phyloP scores from a whole-genome alignment of 129 eudicot species.

The Lonicera japonica region DNA sequence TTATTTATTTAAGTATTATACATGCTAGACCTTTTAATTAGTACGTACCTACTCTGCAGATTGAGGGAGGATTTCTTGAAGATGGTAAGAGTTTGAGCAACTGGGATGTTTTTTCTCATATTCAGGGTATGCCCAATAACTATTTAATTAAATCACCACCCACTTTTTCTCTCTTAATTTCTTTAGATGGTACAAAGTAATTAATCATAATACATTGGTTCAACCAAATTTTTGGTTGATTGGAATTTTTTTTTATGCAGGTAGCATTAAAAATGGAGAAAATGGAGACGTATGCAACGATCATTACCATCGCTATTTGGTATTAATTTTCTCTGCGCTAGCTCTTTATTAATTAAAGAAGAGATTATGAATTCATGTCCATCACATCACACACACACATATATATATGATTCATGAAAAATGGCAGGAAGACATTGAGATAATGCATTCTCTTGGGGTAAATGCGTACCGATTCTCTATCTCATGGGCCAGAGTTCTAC shows the following conservation, averaged over 20 bases:
- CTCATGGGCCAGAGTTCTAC: constrained; percentile 82
- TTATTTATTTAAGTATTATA: background rate
- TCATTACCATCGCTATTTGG: constrained; percentile 81
- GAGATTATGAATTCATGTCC: background rate
- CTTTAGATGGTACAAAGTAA: background rate
- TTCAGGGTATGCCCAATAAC: constrained; percentile 28
- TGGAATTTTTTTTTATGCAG: constrained; percentile 20
- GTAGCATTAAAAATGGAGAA: constrained; percentile 30
- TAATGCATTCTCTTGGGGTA: constrained; percentile 61
- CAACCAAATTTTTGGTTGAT: background rate
- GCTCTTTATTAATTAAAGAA: background rate
- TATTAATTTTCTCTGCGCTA: constrained; percentile 3
- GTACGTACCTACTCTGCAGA: constrained; percentile 29
- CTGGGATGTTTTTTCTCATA: constrained; percentile 64
- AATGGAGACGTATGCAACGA: constrained; percentile 70
- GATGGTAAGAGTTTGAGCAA: constrained; percentile 72
- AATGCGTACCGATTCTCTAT: constrained; percentile 69
- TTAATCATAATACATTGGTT: background rate
- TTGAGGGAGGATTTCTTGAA: constrained; percentile 81
- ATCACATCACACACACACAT: too few species aligned
- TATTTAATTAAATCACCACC: too few species aligned
- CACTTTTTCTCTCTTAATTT: background rate
- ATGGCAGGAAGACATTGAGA: constrained; percentile 71
- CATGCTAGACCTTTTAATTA: too few species aligned
- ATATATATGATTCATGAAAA: background rate